These are phyloP conservation scores for Nakataea oryzae DNA, from an alignment of 2,329 filamentous ascomycete species.

Conservation along the genomic window DNA sequence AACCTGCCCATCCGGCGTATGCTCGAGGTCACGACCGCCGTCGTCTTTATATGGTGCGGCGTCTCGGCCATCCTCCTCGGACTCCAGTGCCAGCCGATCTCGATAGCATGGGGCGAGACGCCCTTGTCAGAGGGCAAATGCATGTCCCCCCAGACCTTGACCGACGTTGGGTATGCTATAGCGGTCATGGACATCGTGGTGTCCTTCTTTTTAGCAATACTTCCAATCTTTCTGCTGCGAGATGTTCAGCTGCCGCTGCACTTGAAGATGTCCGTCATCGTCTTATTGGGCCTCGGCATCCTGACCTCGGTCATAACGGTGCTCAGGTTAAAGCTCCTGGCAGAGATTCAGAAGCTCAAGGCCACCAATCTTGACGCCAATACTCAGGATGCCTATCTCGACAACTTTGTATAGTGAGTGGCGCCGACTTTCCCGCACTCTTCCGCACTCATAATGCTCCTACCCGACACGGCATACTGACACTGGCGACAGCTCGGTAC, in stretches of 20 bases:
- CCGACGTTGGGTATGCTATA: background rate
- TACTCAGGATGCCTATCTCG: background rate
- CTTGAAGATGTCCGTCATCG: background rate
- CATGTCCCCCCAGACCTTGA: background rate
- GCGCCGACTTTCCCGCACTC: background rate
- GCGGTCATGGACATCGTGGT: background rate
- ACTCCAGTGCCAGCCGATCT: background rate
- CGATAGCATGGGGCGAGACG: background rate
- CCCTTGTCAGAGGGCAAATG: background rate
- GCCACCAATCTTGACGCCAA: background rate
- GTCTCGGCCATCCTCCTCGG: background rate
- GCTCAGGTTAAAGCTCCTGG: background rate
- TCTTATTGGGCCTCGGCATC: background rate
- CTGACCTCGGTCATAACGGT: background rate
- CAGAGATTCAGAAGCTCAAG: background rate
- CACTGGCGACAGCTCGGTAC: background rate
- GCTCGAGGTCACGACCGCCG: background rate
- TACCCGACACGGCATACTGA: background rate
- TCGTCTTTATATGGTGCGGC: background rate
- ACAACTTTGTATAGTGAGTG: background rate
- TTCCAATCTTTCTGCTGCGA: background rate
- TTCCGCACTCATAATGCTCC: background rate
- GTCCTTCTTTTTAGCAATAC: background rate
- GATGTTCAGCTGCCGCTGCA: background rate
- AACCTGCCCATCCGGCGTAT: background rate